Evolutionary conservation across 1,139 yeast species (phyloP).

Genomic region (Ashbya aceris): DNA sequence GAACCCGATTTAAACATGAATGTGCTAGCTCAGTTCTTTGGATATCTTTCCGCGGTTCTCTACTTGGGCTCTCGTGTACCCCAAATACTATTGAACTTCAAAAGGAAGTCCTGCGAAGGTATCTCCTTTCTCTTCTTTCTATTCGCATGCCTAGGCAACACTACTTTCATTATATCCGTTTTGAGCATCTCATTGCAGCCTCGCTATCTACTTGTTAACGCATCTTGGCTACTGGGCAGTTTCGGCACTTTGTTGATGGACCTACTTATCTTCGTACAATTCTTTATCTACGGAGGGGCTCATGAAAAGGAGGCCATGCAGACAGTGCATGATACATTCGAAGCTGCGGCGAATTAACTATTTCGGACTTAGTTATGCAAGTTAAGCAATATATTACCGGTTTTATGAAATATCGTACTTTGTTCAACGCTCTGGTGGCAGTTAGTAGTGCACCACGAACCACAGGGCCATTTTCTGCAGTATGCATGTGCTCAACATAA

Average conservation of each 20-base stretch:
- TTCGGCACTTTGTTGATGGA: slow-evolving; percentile 81
- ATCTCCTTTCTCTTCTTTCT: slow-evolving; percentile 83
- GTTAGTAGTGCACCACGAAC: no score
- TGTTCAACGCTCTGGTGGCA: no score
- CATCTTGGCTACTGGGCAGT: slow-evolving; percentile 90
- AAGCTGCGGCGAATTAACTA: no score
- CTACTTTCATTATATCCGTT: slow-evolving; percentile 81
- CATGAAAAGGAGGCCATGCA: no score
- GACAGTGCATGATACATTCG: no score
- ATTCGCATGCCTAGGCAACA: slow-evolving; percentile 87
- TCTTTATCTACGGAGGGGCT: slow-evolving; percentile 52
- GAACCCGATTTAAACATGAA: slow-evolving; percentile 45
- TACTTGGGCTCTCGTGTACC: slow-evolving; percentile 87
- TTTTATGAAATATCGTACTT: no score
- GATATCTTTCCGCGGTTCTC: slow-evolving; percentile 81
- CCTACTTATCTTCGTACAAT: slow-evolving; percentile 76
- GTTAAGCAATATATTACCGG: no score
- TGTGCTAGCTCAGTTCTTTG: slow-evolving; percentile 76
- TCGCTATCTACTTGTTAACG: slow-evolving; percentile 65
- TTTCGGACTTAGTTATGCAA: no score
- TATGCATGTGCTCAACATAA: no score
- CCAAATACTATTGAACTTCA: slow-evolving; percentile 71
- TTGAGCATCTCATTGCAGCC: slow-evolving; percentile 63
- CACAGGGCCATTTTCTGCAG: no score
- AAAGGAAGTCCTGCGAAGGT: slow-evolving; percentile 87